Base-by-base conservation (phyloP, 352 stramenopile species). In the Pythium biforme region DNA sequence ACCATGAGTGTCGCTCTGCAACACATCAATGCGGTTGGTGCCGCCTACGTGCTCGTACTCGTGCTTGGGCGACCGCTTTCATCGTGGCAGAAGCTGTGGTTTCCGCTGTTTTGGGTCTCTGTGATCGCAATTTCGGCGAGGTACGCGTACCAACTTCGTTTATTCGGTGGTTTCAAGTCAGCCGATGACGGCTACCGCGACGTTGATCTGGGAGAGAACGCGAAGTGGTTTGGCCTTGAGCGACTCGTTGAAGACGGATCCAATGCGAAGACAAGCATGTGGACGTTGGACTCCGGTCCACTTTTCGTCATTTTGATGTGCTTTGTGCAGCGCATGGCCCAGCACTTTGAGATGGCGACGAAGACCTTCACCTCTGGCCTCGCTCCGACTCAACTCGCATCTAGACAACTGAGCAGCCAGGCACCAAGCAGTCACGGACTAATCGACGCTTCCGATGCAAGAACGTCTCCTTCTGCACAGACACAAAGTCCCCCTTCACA, bases 101-200 rank as follows among this genome's bases (percentile, higher is more conserved):
- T 88, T 39, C 84, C 84, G 20, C 61, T 94, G 14, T 94, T 92
- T 48, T 94, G 84, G 82, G 70, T 94, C 2, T 87, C 82, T 41
- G 70, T 74, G 15, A 66, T 87, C 7, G 72, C 79, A 14, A 72
- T 88, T 27, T 59, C 83, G 5, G 46, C 86, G 25, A 87, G 81
- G 27, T 94, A 90, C 47, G 14, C 79, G 22, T 90, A 88, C 59
- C 84, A 94, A 55, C 43, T 73, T 6, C 54, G 55, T 11, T 29
- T 63, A 9, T 73, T 73, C 25, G 60, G 46, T 17, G 43, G 45
- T 19, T 14, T 50, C 15, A 59, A 68, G 17, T 57, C 54, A n/a
- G 51, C 58, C n/a, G 40, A 59, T 15, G 55, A 66, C 23, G 51
- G 55, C 0, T 65, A 59, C 29, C 40, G 27, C 15, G 39, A 52